A percentile compares a stretch with the other conserved stretches of the same genome.
Evolutionary conservation across 208 protist species (phyloP).

Genomic region (Histomonas meleagridis): DNA sequence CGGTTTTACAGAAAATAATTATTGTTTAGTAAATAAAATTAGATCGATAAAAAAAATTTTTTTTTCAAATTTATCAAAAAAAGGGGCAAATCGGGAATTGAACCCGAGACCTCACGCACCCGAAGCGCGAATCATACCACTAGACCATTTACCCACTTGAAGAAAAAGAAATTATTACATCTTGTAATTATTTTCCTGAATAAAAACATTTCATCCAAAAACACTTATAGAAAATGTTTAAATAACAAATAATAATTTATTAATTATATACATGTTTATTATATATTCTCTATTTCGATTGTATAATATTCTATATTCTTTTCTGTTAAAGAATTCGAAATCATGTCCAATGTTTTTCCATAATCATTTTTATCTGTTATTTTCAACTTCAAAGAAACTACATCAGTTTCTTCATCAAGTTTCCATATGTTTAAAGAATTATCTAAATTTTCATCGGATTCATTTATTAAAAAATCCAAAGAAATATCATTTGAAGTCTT

Average conservation of each 20-base stretch:
- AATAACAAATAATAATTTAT: too few species aligned
- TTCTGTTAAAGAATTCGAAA: background rate
- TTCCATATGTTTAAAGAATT: background rate
- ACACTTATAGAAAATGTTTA: too few species aligned
- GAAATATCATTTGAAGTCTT: background rate
- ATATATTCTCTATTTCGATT: too few species aligned
- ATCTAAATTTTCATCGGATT: background rate
- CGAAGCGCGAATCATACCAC: background rate
- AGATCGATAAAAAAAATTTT: too few species aligned
- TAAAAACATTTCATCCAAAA: too few species aligned
- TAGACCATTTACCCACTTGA: background rate
- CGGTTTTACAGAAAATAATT: too few species aligned
- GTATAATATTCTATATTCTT: too few species aligned
- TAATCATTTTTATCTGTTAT: background rate
- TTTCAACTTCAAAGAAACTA: background rate
- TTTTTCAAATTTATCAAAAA: too few species aligned
- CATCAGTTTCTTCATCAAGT: background rate
- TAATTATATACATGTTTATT: too few species aligned
- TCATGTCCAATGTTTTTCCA: background rate
- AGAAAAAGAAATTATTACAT: too few species aligned
- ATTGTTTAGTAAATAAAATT: too few species aligned
- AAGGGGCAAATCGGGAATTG: background rate
- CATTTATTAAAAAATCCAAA: background rate
- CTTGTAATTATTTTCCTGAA: too few species aligned
- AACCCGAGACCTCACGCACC: slow-evolving; percentile 1